Conservation (phyloP, 1,284 basidiomycete species). For the Cystobasidium pallidum region DNA sequence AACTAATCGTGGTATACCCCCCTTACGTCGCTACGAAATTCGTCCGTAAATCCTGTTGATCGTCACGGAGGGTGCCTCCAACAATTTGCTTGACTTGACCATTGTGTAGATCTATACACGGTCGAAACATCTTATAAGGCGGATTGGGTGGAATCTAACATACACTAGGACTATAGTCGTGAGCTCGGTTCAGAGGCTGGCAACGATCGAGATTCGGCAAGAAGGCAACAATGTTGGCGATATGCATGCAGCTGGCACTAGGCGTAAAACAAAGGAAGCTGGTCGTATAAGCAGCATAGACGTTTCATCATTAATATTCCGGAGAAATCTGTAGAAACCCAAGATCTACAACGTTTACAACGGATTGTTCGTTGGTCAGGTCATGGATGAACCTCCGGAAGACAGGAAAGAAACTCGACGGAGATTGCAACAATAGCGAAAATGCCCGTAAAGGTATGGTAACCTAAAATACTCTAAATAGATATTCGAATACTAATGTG, state of each 20-base stretch:
- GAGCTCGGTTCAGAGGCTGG: slow-evolving; percentile 5
- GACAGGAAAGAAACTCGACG: too few species aligned
- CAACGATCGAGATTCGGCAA: slow-evolving; percentile 10
- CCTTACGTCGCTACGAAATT: slow-evolving; percentile 88
- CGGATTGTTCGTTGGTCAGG: too few species aligned
- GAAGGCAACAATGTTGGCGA: not conserved
- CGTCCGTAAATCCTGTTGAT: slow-evolving; percentile 71
- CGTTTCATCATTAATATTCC: not conserved
- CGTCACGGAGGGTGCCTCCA: slow-evolving; percentile 78
- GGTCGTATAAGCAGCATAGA: not conserved
- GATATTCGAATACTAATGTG: too few species aligned
- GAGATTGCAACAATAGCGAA: too few species aligned
- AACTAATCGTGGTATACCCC: not conserved
- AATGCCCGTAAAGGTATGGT: too few species aligned
- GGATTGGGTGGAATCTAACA: not conserved
- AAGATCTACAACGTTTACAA: not conserved
- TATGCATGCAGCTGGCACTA: not conserved
- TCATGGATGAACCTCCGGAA: too few species aligned
- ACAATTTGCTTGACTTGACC: slow-evolving; percentile 98
- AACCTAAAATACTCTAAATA: too few species aligned
- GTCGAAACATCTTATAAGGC: slow-evolving; percentile 67
- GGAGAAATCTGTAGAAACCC: not conserved
- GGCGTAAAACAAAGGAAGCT: not conserved
- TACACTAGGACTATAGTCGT: too few species aligned
- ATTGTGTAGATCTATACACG: slow-evolving; percentile 95